These are phyloP conservation scores for Phytophthora ohioensis DNA, from an alignment of 352 stramenopile species.

Conservation along the genomic window DNA sequence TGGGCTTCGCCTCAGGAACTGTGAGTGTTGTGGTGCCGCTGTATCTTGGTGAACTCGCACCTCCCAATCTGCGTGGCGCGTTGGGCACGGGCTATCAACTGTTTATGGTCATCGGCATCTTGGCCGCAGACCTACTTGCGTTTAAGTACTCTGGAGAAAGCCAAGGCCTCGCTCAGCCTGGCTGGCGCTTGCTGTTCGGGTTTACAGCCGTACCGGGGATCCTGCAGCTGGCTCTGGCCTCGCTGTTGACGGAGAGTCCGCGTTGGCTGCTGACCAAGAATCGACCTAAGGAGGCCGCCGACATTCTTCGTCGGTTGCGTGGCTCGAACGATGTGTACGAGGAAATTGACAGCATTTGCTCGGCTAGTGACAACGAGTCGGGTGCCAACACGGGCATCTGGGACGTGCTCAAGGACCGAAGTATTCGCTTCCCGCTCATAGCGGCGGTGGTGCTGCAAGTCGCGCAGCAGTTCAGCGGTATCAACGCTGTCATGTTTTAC, in stretches of 20 bases:
- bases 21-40: conserved; percentile 79
- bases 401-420: conserved; percentile 66
- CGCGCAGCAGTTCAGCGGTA: conserved; percentile 76
- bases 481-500: conserved; percentile 88
- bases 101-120: conserved; percentile 75
- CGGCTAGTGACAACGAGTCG: conserved; percentile 78
- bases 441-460: conserved; percentile 70
- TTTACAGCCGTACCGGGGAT: conserved; percentile 73
- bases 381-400: conserved; percentile 72
- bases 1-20: conserved; percentile 72
- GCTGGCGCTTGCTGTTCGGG: conserved; percentile 75
- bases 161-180: conserved; percentile 59
- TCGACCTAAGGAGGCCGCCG: conserved; percentile 71
- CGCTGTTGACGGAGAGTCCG: conserved; percentile 71
- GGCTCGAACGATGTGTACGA: conserved; percentile 83
- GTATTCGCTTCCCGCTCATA: conserved; percentile 72
- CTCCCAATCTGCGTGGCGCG: conserved; percentile 75
- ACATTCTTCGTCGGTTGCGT: conserved; percentile 71
- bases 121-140: conserved; percentile 59
- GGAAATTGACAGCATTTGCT: conserved; percentile 86
- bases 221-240: conserved; percentile 69
- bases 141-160: conserved; percentile 71
- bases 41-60: conserved; percentile 75
- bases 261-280: conserved; percentile 83
- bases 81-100: conserved; percentile 82